Evolutionary conservation across 75 land plant species (phyloP).

Genomic region (Sequoiadendron giganteum): DNA sequence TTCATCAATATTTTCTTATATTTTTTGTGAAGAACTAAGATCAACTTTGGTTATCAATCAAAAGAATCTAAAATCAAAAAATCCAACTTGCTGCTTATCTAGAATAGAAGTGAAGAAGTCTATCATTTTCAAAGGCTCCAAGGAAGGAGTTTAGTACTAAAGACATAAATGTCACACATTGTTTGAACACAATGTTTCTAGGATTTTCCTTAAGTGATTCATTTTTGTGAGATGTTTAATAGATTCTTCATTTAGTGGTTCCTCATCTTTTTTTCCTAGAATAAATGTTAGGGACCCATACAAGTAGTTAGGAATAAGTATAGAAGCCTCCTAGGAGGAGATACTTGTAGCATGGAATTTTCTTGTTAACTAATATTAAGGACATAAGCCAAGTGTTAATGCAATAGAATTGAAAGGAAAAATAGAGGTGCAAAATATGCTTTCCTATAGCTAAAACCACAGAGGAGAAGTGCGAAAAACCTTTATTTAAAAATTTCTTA

Average conservation of each 20-base stretch:
- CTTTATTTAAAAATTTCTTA: no score
- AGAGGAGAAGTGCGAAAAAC: no score
- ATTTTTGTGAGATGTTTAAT: constrained; percentile 13
- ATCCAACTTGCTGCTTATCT: background rate
- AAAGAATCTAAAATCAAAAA: background rate
- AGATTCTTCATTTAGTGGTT: constrained; percentile 23
- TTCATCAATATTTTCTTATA: constrained; percentile 5
- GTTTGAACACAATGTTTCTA: background rate
- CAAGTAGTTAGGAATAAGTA: constrained; percentile 75
- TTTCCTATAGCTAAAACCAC: no score
- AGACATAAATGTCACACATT: background rate
- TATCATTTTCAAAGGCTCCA: background rate
- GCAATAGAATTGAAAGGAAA: no score
- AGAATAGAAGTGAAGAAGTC: background rate
- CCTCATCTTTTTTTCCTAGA: constrained; percentile 63
- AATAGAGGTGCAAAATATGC: no score
- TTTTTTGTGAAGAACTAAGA: background rate
- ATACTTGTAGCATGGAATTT: constrained; percentile 73
- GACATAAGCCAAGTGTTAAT: constrained; percentile 37
- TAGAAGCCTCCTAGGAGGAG: constrained; percentile 86
- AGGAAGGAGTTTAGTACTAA: background rate
- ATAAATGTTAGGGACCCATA: constrained; percentile 77
- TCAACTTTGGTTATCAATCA: background rate
- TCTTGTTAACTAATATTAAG: constrained; percentile 58
- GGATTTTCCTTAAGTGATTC: background rate